Base-by-base conservation (phyloP, 2,329 filamentous ascomycete genomes). In the Cyphellophora attinorum region DNA sequence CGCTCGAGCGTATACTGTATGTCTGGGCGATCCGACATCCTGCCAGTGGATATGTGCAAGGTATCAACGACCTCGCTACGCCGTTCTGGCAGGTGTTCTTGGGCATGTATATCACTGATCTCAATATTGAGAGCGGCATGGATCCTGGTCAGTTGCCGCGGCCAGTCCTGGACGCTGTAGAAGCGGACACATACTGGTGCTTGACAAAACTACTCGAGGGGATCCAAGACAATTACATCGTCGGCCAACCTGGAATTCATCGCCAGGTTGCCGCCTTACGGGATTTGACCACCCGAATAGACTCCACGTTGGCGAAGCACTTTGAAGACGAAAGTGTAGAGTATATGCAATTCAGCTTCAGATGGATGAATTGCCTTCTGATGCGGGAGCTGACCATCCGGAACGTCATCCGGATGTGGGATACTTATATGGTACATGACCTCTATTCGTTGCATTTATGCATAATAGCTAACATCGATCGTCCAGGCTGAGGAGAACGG, bases 381-480 rank as follows among this genome's bases (percentile, higher is more conserved):
- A 98, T 98, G 91, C 76, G 91, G 44, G 91, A 98, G 62, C 83
- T 98, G 46, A 94, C 83, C 55, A 89, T 98, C 38, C 84, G 80
- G 57, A 96, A 95, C 56, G 95, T 86, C 1, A 93, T 98, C 45
- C 74, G 91, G 49, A 98, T 98, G 91, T 98, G 91, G 91, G 91
- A 98, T 60, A 98, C 91, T 16, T 98, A 98, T 63, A 74, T 98
- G 65, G 89, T 95, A 67, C 56, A 77, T 62, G 33, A 11, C 30
- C 17, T 18, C 36, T n/a, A 25, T 25, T n/a, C 37, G 15, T n/a
- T 18, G 18, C 29, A 16, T 14, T 27, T 17, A 12, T 30, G 11
- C 8, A 17, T 11, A 27, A 12, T 13, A 11, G 25, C 35, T 33
- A 45, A 36, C 40, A 49, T 46, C 44, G 46, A 41, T 39, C 16